Conservation (phyloP, 148 eudicot genomes). For the Chenopodium album region DNA sequence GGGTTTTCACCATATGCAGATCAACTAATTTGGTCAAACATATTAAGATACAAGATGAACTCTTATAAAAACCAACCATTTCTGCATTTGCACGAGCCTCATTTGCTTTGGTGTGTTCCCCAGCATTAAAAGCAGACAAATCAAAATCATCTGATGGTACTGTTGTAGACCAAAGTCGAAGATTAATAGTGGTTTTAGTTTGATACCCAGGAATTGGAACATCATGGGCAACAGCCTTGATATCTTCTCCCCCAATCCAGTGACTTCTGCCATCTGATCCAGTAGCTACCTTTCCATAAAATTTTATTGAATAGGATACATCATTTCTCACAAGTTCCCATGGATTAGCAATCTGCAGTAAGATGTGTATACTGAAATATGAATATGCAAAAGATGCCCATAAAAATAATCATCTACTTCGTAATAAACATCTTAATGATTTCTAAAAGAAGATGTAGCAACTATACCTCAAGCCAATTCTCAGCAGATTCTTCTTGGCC, state of each 20-base stretch:
- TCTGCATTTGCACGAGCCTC: slow-evolving; percentile 78
- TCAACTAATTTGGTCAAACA: background rate
- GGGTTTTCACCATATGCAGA: background rate
- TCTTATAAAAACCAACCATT: slow-evolving; percentile 48
- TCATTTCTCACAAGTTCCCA: slow-evolving; percentile 92
- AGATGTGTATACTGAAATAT: slow-evolving; percentile 21
- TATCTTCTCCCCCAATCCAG: slow-evolving; percentile 95
- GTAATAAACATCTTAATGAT: background rate
- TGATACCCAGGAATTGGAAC: slow-evolving; percentile 95
- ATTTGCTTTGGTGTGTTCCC: slow-evolving; percentile 77
- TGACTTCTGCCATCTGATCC: slow-evolving; percentile 66
- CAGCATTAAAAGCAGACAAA: slow-evolving; percentile 73
- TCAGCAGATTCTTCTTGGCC: slow-evolving; percentile 98
- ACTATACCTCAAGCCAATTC: slow-evolving; percentile 91
- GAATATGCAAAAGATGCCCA: background rate
- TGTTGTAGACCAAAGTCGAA: slow-evolving; percentile 86
- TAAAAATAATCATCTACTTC: background rate
- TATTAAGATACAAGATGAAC: background rate
- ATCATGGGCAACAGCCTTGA: slow-evolving; percentile 84
- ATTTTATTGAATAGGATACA: slow-evolving; percentile 77
- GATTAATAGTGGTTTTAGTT: slow-evolving; percentile 82
- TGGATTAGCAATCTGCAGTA: slow-evolving; percentile 76
- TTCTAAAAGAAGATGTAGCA: background rate
- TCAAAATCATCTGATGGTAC: slow-evolving; percentile 67
- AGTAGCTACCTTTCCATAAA: slow-evolving; percentile 60